Base-by-base conservation (phyloP, 31 red algal species). In the Pterothamnion heteromorphum region DNA sequence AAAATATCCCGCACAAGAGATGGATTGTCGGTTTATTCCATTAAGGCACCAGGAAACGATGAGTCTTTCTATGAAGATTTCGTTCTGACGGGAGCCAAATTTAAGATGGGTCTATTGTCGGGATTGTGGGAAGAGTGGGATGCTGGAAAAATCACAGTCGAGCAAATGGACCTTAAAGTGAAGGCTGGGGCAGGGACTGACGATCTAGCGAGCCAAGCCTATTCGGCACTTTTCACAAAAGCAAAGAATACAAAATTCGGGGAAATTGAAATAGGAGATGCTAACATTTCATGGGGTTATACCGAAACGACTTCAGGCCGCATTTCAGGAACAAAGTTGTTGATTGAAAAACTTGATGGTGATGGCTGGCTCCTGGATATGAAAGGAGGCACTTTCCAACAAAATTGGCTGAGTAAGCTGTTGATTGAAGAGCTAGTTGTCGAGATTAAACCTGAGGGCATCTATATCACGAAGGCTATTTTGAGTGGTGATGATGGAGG, bases 91-190 rank as follows among this genome's bases (percentile, higher is more conserved):
- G 78, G 31, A 82, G 78, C 21, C 21, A 27, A 82, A 9, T 9
- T 82, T 27, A 27, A 18, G 9, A 21, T 82, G 31, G 78, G 21
- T 27, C n/a, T 18, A 27, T 27, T 18, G 9, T 27, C n/a, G 31
- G 21, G n/a, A 82, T 9, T 82, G 20, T 9, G 21, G 21, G 78
- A 82, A 82, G 31, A 23, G 9, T 82, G 26, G 78, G 31, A 27
- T 28, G 78, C 14, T 14, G 31, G 26, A 28, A 5, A 82, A 27
- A 21, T 82, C 21, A 82, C 21, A 5, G 31, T 82, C 78, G 21
- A 27, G 26, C 9, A 82, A 82, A 82, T 82, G 78, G 78, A 82
- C 5, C 78, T 82, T 82, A 82, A 82, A 27, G n/a, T 82, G 21
- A 82, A 82, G 26, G 31, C 78, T 82, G 78, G 78, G 9, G 78